Evolutionary conservation across 2,329 filamentous ascomycete species (phyloP).

Genomic region (Nigrospora oryzae): DNA sequence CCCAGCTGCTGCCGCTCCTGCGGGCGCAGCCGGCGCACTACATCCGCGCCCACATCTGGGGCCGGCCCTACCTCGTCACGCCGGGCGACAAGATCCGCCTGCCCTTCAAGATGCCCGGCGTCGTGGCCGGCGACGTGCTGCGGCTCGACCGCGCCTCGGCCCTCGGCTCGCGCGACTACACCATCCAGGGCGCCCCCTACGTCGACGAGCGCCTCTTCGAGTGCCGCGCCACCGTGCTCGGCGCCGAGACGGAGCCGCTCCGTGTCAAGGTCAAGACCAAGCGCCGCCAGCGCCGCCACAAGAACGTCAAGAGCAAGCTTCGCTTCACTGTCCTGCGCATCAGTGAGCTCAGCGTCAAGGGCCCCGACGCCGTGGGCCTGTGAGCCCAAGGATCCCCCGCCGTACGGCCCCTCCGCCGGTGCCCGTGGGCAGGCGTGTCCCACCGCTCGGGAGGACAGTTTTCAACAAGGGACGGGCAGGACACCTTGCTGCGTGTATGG

Average conservation of each 20-base stretch:
- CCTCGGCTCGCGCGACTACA: slow-evolving; percentile 84
- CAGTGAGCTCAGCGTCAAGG: slow-evolving; percentile 62
- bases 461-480: too few relatives aligned
- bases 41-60: slow-evolving; percentile 72
- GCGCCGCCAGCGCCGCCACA: slow-evolving; percentile 64
- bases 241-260: slow-evolving; percentile 73
- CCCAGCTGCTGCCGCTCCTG: slow-evolving; percentile 59
- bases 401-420: too few relatives aligned
- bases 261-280: slow-evolving; percentile 75
- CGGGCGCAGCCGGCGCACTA: slow-evolving; percentile 68
- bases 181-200: slow-evolving; percentile 72
- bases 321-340: slow-evolving; percentile 79
- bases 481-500: too few relatives aligned
- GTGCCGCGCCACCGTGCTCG: slow-evolving; percentile 77
- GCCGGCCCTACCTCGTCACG: slow-evolving; percentile 70
- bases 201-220: slow-evolving; percentile 78
- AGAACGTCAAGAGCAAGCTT: slow-evolving; percentile 82
- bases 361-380: slow-evolving; percentile 1
- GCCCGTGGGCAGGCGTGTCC: too few relatives aligned
- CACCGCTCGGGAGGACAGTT: too few relatives aligned
- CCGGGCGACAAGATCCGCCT: slow-evolving; percentile 67
- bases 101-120: slow-evolving; percentile 70
- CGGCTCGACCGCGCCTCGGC: slow-evolving; percentile 78
- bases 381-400: background rate
- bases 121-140: slow-evolving; percentile 73